Conservation (phyloP, 306 rosid species). For the Boehmeria nivea region DNA sequence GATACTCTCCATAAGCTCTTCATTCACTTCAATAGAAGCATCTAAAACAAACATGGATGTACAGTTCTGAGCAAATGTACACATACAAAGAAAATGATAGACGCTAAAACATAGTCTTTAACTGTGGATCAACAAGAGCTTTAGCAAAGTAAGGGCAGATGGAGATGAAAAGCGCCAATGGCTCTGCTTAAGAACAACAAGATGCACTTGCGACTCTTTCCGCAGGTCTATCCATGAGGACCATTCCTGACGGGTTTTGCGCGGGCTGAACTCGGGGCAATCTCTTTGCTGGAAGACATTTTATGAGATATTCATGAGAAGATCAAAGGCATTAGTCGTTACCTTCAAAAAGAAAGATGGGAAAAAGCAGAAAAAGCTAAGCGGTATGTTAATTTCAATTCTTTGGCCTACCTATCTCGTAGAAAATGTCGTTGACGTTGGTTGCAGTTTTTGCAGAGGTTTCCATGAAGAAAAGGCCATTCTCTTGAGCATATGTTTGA, state of each 20-base stretch:
- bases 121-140: constrained; percentile 6
- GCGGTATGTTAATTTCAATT: background rate
- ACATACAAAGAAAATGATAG: constrained; percentile 7
- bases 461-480: constrained; percentile 54
- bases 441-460: constrained; percentile 61
- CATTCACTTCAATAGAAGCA: constrained; percentile 10
- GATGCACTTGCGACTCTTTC: constrained; percentile 46
- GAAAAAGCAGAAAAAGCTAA: background rate
- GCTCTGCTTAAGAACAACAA: constrained; percentile 36
- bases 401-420: constrained; percentile 45
- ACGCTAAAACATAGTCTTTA: constrained; percentile 10
- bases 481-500: constrained; percentile 54
- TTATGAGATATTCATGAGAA: background rate
- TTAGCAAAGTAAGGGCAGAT: background rate
- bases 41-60: constrained; percentile 25
- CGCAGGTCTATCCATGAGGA: constrained; percentile 46
- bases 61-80: constrained; percentile 32
- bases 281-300: constrained; percentile 35
- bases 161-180: background rate
- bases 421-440: constrained; percentile 52
- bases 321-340: background rate
- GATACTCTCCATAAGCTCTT: constrained; percentile 19
- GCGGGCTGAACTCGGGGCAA: constrained; percentile 48
- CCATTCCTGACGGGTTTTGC: constrained; percentile 52
- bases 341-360: background rate